phyloP scores from a whole-genome alignment of 306 rosid genomes.

The Cicer pinnatifidum region DNA sequence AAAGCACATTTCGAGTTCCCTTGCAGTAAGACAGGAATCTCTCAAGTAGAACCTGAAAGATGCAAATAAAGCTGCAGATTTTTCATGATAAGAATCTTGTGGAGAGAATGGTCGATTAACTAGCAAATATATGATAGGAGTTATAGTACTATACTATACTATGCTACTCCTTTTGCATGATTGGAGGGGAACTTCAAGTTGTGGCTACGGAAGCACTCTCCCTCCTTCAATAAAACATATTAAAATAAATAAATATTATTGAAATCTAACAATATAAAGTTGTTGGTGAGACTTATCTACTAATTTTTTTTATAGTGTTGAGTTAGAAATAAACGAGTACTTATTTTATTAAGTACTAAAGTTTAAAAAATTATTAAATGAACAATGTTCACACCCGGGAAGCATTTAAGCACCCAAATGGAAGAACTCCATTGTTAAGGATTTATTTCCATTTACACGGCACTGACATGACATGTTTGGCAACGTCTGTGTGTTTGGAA shows the following conservation, averaged over 20 bases:
- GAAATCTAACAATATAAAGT: no score
- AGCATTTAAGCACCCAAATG: no score
- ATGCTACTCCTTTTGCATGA: slow-evolving; percentile 36
- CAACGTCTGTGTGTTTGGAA: slow-evolving; percentile 49
- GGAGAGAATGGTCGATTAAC: slow-evolving; percentile 43
- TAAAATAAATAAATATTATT: no score
- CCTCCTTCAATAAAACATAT: no score
- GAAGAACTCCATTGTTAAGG: no score
- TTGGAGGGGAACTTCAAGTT: slow-evolving; percentile 34
- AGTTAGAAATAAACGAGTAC: no score
- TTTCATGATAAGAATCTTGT: slow-evolving; percentile 43
- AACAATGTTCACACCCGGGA: no score
- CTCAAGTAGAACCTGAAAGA: slow-evolving; percentile 44
- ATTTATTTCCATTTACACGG: slow-evolving; percentile 1
- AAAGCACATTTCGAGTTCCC: slow-evolving; percentile 42
- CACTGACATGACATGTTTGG: slow-evolving; percentile 41
- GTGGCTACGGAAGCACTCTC: no score
- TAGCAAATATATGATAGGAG: slow-evolving; percentile 23
- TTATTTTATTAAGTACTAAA: no score
- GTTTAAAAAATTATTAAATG: no score
- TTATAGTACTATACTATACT: not conserved
- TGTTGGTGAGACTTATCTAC: no score
- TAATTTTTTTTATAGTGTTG: no score
- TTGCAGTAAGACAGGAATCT: slow-evolving; percentile 45
- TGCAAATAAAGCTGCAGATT: slow-evolving; percentile 50